Evolutionary conservation across 1,284 basidiomycete species (phyloP).

Genomic region (Fomes fomentarius): DNA sequence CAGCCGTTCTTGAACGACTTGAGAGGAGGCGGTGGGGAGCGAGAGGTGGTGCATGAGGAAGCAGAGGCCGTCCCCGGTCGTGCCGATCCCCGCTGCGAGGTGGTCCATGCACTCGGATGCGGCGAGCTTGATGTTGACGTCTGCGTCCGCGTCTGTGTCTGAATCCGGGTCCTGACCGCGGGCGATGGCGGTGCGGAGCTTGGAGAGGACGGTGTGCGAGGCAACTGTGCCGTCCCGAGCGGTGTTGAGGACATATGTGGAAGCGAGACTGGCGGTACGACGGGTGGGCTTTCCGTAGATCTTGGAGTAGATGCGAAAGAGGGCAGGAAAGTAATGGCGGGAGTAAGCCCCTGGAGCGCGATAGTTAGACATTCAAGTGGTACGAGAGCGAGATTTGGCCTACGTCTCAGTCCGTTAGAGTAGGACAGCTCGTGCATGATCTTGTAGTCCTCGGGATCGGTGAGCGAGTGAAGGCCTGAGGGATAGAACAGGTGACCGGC

Average conservation of each 20-base stretch:
- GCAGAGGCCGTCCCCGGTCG: constrained; percentile 32
- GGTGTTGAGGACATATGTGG: constrained; percentile 16
- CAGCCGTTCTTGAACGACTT: constrained; percentile 20
- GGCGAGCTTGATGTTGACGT: constrained; percentile 7
- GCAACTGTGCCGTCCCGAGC: constrained; percentile 11
- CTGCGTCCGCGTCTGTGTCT: too few relatives aligned
- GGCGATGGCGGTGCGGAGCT: constrained; percentile 12
- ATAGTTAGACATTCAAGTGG: not conserved
- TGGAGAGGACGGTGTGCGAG: constrained; percentile 23
- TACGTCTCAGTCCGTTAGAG: constrained; percentile 18
- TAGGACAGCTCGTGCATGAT: constrained; percentile 28
- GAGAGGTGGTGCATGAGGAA: constrained; percentile 31
- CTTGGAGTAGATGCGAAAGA: constrained; percentile 7
- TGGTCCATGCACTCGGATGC: constrained; percentile 32
- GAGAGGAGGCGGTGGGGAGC: constrained; percentile 12
- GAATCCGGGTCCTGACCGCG: too few relatives aligned
- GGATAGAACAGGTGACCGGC: constrained; percentile 29
- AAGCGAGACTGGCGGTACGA: not conserved
- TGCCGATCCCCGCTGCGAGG: constrained; percentile 30
- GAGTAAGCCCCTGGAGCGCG: constrained; percentile 10
- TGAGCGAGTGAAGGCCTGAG: constrained; percentile 20
- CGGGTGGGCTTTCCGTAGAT: not conserved
- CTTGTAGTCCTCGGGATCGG: constrained; percentile 15
- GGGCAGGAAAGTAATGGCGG: constrained; percentile 21
- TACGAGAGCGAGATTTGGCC: not conserved